Conservation (phyloP, 345 rosid species). For the Ceriops decandra region DNA sequence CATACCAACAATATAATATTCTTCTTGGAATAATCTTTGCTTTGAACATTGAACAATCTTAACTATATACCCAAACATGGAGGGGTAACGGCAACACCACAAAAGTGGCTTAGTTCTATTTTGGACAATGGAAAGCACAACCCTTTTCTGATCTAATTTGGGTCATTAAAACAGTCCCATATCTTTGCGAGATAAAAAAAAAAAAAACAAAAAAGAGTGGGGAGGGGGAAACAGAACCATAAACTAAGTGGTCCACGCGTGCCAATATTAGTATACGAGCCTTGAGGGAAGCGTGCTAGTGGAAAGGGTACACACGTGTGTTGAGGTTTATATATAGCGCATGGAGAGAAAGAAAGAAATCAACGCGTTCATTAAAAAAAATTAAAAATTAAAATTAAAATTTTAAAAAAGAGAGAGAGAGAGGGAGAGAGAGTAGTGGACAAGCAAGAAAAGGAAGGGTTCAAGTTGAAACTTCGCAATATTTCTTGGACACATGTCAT, state of each 20-base stretch:
- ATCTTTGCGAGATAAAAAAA: neutral
- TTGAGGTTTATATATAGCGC: constrained; percentile 39
- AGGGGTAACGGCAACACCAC: no score
- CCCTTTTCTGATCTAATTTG: no score
- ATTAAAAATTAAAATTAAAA: neutral
- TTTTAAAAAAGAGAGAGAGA: no score
- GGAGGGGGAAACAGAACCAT: neutral
- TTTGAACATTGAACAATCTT: no score
- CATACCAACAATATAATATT: no score
- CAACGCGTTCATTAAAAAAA: constrained; percentile 10
- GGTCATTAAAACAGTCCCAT: no score
- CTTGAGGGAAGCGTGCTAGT: constrained; percentile 41
- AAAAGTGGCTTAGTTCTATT: no score
- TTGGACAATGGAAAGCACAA: no score
- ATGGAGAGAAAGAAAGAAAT: constrained; percentile 14
- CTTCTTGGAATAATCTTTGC: no score
- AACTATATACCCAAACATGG: no score
- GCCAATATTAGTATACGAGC: constrained; percentile 31
- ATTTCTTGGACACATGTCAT: constrained; percentile 1
- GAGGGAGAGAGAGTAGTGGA: constrained; percentile 2
- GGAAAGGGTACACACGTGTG: constrained; percentile 51
- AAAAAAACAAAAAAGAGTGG: neutral
- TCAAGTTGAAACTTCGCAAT: constrained; percentile 11
- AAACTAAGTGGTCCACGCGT: constrained; percentile 48
- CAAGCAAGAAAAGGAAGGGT: constrained; percentile 12